Evolutionary conservation across 306 rosid species (phyloP), one percentile per base, ranked within the genome.

Genomic region (Dryas octopetala): DNA sequence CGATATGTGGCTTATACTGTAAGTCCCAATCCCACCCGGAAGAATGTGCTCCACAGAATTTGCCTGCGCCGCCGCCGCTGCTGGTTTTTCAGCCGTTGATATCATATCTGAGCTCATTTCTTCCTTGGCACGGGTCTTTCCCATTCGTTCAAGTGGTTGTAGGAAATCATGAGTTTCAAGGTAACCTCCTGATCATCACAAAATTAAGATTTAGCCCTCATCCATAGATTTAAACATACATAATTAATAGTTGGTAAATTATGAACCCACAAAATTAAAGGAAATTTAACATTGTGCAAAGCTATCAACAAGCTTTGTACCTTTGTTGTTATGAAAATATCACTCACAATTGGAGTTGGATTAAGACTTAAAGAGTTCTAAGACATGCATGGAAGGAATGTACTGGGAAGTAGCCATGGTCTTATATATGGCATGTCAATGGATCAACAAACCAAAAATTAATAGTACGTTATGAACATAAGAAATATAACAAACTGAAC

Each of bases 21-120:
- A 96, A 54, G 99, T 92, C 70, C 99, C 99, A 75, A 96, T 88
- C 75, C 99, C 99, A 48, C 99, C 99, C 0, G 99, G 99, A 7
- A 96, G 89, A 68, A 85, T 58, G 76, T 88, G 94, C 86, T 91
- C 99, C 53, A 80, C 92, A 3, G 93, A 86, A 79, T 89, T 72
- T 26, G 88, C 66, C 23, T 83, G 64, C 15, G 83, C 74, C 5
- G 66, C 49, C 14, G 19, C 70, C 4, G 77, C 70, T n/a, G 89
- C 64, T 26, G 71, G 84, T 53, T 84, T 89, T 74, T 85, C 89
- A 49, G 69, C 81, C 2, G 82, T 76, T 28, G 96, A 83, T 71
- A 81, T 82, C 80, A 83, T 86, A n/a, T 80, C 87, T 0, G 78
- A 69, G 58, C 79, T 62, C 2, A 32, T 32, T 81, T 90, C 96